Base-by-base conservation (phyloP, 176 grass and related monocot species). In the Ampelocalamus luodianensis region DNA sequence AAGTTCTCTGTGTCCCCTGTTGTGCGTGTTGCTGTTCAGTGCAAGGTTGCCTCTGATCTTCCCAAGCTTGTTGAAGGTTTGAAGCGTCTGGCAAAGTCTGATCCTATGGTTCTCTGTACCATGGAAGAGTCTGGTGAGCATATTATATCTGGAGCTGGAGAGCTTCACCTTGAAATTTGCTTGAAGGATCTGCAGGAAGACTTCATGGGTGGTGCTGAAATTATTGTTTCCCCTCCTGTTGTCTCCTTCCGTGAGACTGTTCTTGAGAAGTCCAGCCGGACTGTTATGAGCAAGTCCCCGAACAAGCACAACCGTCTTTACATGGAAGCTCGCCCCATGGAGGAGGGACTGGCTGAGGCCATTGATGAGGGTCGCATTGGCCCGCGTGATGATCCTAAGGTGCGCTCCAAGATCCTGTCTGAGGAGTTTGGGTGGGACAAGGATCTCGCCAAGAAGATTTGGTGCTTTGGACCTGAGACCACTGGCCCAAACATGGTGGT, bases 211-310 rank as follows among this genome's bases (percentile, higher is more conserved):
- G 94, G 94, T 68, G 94, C 94, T 70, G 89, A 93, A 83, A 96
- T 96, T 12, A 80, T 92, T 66, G 84, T 90, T 58, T 93, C 91
- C 13, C 90, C 91, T 17, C 94, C 91, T 60, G 91, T 97, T 12
- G 91, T 97, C 8, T 97, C 94, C 32, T 97, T 97, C 94, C 94
- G 94, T 77, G 94, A 97, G 78, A 97, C 94, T 63, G 94, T 94
- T 44, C 75, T 97, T 43, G 94, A 94, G 71, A 97, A 94, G 61
- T 97, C 94, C 0, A 80, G 83, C 77, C 87, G 92, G 3, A 97
- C 94, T 55, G 94, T 97, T 0, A 97, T 97, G 94, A 88, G 85
- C 88, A 94, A 97, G 75, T 97, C 91, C n/a, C 91, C 89, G 0
- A 97, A 97, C 87, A 97, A 97, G 86, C 94, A 96, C 69, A 96